Conservation (phyloP, 1,284 basidiomycete genomes). For the Cystobasidium pallidum region DNA sequence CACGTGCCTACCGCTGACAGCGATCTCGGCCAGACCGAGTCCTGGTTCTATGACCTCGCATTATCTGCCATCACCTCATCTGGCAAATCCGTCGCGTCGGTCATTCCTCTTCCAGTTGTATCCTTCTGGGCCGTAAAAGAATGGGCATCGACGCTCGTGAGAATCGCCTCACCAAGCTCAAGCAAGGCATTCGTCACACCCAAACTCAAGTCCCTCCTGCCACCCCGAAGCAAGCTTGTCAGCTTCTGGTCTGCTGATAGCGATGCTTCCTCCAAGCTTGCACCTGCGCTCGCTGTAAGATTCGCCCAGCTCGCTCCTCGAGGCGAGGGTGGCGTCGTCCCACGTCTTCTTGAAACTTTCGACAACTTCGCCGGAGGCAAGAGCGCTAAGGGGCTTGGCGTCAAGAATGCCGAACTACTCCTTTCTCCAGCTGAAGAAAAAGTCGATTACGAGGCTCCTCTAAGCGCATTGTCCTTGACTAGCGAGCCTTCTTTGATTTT, state of each 20-base stretch:
- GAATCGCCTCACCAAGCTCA: slow-evolving; percentile 74
- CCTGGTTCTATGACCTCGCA: slow-evolving; percentile 71
- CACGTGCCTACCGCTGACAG: slow-evolving; percentile 71
- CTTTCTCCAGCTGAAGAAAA: slow-evolving; percentile 49
- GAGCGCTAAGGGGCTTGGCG: slow-evolving; percentile 47
- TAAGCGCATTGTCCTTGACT: slow-evolving; percentile 49
- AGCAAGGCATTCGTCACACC: slow-evolving; percentile 50
- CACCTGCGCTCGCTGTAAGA: slow-evolving; percentile 47
- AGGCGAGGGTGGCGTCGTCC: slow-evolving; percentile 47
- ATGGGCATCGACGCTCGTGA: slow-evolving; percentile 69
- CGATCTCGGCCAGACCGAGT: slow-evolving; percentile 65
- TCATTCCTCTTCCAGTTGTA: slow-evolving; percentile 35
- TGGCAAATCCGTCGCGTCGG: slow-evolving; percentile 51
- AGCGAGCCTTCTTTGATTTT: slow-evolving; percentile 51
- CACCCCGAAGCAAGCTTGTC: slow-evolving; percentile 56
- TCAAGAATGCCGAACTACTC: slow-evolving; percentile 51
- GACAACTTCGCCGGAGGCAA: slow-evolving; percentile 51
- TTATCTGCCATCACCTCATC: slow-evolving; percentile 65
- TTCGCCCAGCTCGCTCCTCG: slow-evolving; percentile 46
- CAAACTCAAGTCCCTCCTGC: slow-evolving; percentile 45
- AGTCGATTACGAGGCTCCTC: slow-evolving; percentile 25
- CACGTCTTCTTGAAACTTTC: slow-evolving; percentile 48
- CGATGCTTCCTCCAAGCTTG: slow-evolving; percentile 49
- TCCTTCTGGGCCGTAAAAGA: slow-evolving; percentile 56
- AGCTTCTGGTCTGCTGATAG: slow-evolving; percentile 56